Base-by-base conservation (phyloP, 1,139 yeast species). In the Diutina siamensis region DNA sequence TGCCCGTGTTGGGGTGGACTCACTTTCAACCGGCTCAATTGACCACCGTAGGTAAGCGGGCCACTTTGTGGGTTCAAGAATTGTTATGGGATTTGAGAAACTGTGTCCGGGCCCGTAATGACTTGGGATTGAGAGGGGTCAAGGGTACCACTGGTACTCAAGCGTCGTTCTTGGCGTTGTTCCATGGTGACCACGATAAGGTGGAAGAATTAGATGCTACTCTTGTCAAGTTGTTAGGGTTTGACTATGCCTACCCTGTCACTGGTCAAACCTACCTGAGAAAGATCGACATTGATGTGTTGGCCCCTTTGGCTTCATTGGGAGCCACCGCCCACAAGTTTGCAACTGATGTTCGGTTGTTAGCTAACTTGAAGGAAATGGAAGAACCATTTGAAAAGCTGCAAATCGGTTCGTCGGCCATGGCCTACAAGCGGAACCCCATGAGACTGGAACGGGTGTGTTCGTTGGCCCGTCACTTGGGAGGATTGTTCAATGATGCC, bases 81-180 rank as follows among this genome's bases (percentile, higher is more conserved):
- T 74, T 94, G 57, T 74, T 92, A 59, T 92, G 98, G 98, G 99
- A 92, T 68, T 77, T 92, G 65, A 80, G 98, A 71, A 94, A 94
- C 71, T 77, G 92, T 69, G 83, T 77, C 55, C 83, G 99, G 67
- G 97, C 97, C 47, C 82, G 98, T 71, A 84, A 92, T 61, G 98
- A 92, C 63, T 68, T 92, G 55, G 98, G 98, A 42, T 76, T 92
- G 58, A 82, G 99, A 68, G 99, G 99, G 62, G 98, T 89, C 55
- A 92, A 92, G 72, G 99, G 99, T 60, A 92, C 99, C 49, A 92
- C 99, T 45, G 99, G 99, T 65, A 92, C 99, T 45, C 99, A 92
- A 69, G 98, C 86, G 47, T 89, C 97, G 2, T 92, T 92, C 76
- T 73, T 92, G 60, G 77, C 97, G 17, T 75, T 92, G 58, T 92